Evolutionary conservation across 2,329 filamentous ascomycete genomes (phyloP).

Genomic region (Trichoderma endophyticum): DNA sequence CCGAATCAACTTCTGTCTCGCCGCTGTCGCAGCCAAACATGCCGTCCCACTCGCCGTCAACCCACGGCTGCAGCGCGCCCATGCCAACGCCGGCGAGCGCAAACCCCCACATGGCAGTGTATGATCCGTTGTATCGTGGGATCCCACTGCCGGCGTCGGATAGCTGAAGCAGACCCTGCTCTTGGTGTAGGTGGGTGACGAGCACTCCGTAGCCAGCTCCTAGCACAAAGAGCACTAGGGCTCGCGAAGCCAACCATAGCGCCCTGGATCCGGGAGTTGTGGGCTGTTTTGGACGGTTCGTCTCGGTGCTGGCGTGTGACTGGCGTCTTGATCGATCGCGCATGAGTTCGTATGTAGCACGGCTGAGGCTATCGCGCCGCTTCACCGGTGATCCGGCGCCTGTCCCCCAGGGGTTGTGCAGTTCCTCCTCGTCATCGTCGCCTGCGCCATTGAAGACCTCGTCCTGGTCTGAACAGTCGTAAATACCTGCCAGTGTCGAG

Average conservation of each 20-base stretch:
- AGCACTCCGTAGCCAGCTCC: slow-evolving; percentile 81
- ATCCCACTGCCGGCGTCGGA: slow-evolving; percentile 41
- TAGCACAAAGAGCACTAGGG: slow-evolving; percentile 68
- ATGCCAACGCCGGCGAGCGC: slow-evolving; percentile 70
- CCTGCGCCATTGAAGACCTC: slow-evolving; percentile 28
- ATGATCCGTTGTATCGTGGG: slow-evolving; percentile 55
- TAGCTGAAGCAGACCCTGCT: slow-evolving; percentile 60
- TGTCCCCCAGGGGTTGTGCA: slow-evolving; percentile 72
- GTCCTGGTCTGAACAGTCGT: slow-evolving; percentile 60
- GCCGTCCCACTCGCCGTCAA: slow-evolving; percentile 72
- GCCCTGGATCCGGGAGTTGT: slow-evolving; percentile 21
- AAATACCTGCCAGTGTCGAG: slow-evolving; percentile 89
- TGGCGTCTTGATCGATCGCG: slow-evolving; percentile 39
- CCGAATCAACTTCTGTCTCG: slow-evolving; percentile 24
- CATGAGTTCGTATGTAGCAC: slow-evolving; percentile 45
- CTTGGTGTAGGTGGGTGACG: slow-evolving; percentile 74
- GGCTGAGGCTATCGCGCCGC: slow-evolving; percentile 41
- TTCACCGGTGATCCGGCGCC: slow-evolving; percentile 66
- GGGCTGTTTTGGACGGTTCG: slow-evolving; percentile 25
- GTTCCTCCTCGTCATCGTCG: slow-evolving; percentile 46
- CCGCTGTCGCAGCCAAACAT: slow-evolving; percentile 40
- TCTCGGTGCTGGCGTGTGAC: slow-evolving; percentile 32
- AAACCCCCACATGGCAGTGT: slow-evolving; percentile 74
- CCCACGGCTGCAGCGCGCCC: slow-evolving; percentile 77
- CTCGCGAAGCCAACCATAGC: slow-evolving; percentile 55